These are phyloP conservation scores for Avena insularis DNA, from an alignment of 176 grass and related monocot genomes.

Conservation along the genomic window DNA sequence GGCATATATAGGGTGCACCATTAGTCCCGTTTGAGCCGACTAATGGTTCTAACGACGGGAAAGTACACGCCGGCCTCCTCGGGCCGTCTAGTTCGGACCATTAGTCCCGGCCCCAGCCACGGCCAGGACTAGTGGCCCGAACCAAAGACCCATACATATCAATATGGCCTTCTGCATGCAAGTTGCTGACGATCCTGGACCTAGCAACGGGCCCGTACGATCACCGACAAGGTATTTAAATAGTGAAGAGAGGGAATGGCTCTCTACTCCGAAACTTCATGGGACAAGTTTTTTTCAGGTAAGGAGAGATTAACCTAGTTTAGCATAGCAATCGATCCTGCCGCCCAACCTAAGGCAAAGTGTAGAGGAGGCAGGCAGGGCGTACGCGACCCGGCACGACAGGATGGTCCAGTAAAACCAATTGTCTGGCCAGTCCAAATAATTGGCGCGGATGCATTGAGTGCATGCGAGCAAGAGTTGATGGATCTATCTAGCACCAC, in stretches of 20 bases:
- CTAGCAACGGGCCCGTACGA: not conserved
- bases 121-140: no score
- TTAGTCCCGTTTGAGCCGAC: no score
- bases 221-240: slow-evolving; percentile 4
- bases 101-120: no score
- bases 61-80: no score
- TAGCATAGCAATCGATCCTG: slow-evolving; percentile 24
- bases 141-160: not conserved
- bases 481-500: slow-evolving; percentile 46
- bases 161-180: not conserved
- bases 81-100: no score
- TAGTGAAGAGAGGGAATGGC: not conserved
- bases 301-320: slow-evolving; percentile 48
- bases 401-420: slow-evolving; percentile 39
- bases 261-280: not conserved
- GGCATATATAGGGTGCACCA: no score
- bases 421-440: slow-evolving; percentile 44
- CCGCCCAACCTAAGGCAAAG: not conserved
- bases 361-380: not conserved
- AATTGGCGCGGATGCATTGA: slow-evolving; percentile 40
- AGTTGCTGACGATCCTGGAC: not conserved
- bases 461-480: slow-evolving; percentile 45
- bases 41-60: no score
- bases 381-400: slow-evolving; percentile 29
- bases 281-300: slow-evolving; percentile 41